Conservation (phyloP, 2,329 filamentous ascomycete species). For the Colletotrichum costaricense region DNA sequence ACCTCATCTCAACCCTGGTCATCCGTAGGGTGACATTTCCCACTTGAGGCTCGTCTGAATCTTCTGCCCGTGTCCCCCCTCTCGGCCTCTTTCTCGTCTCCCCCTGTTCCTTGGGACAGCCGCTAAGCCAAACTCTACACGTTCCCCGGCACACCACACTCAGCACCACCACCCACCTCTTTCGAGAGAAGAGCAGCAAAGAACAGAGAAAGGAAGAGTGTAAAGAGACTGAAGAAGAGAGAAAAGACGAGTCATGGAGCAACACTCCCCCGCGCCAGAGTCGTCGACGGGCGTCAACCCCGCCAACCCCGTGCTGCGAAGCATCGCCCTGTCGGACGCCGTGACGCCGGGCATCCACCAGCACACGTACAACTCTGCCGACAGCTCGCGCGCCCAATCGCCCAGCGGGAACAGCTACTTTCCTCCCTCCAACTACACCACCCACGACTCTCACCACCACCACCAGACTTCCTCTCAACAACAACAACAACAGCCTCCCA, state of each 20-base stretch:
- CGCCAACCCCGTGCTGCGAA: slow-evolving; percentile 34
- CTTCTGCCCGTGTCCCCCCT: slow-evolving; percentile 14
- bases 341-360: slow-evolving; percentile 44
- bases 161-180: not conserved
- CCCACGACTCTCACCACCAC: slow-evolving; percentile 1
- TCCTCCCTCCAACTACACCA: slow-evolving; percentile 36
- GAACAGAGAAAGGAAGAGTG: not conserved
- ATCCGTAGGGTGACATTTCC: not conserved
- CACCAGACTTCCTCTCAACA: not conserved
- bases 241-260: slow-evolving; percentile 29
- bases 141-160: not conserved
- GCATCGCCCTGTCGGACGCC: slow-evolving; percentile 39
- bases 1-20: not conserved
- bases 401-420: slow-evolving; percentile 41
- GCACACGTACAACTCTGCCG: slow-evolving; percentile 38
- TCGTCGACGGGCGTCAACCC: slow-evolving; percentile 12
- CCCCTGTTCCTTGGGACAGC: slow-evolving; percentile 20
- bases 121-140: slow-evolving; percentile 10
- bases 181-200: not conserved
- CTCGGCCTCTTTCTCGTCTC: not conserved
- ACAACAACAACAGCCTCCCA: too few species aligned
- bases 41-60: not conserved
- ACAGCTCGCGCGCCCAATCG: slow-evolving; percentile 27
- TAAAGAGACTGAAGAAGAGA: not conserved
- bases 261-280: slow-evolving; percentile 7